These are phyloP conservation scores for Amanita molliuscula DNA, from an alignment of 768 basidiomycete genomes.

Conservation along the genomic window DNA sequence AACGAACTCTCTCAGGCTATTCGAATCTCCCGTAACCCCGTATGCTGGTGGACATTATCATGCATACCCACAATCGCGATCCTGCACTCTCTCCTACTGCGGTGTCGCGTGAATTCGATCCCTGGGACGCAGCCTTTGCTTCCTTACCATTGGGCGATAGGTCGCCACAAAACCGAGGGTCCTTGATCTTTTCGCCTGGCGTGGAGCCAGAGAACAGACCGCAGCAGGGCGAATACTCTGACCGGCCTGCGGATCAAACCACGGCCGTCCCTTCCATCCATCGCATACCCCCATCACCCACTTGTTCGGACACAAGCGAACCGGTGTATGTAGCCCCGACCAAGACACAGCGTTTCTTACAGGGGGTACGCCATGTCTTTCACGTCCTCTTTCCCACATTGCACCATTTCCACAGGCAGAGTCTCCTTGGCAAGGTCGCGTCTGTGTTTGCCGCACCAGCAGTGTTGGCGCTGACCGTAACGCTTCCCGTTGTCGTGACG, in stretches of 20 bases:
- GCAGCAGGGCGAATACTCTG: not conserved
- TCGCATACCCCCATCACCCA: constrained; percentile 44
- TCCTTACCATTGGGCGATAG: constrained; percentile 35
- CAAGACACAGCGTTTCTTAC: constrained; percentile 26
- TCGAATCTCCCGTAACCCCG: constrained; percentile 58
- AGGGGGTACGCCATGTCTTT: constrained; percentile 29
- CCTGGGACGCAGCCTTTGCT: constrained; percentile 42
- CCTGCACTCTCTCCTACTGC: constrained; percentile 11
- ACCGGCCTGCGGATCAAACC: constrained; percentile 6
- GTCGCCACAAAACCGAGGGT: constrained; percentile 15
- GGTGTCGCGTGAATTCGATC: constrained; percentile 8
- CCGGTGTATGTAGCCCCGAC: constrained; percentile 31
- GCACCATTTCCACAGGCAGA: constrained; percentile 61
- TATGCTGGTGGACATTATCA: constrained; percentile 73
- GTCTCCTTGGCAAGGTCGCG: constrained; percentile 58
- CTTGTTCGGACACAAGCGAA: constrained; percentile 27
- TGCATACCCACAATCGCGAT: constrained; percentile 9
- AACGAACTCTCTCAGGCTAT: constrained; percentile 44
- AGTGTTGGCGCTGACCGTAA: constrained; percentile 76
- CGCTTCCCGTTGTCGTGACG: constrained; percentile 80
- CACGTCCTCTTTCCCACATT: constrained; percentile 83
- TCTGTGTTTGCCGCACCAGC: constrained; percentile 81
- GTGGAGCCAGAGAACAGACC: not conserved
- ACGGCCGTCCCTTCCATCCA: constrained; percentile 43
- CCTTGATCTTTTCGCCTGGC: not conserved